Conservation (phyloP, 169 alveolate species). For the Plasmodium gallinaceum region DNA sequence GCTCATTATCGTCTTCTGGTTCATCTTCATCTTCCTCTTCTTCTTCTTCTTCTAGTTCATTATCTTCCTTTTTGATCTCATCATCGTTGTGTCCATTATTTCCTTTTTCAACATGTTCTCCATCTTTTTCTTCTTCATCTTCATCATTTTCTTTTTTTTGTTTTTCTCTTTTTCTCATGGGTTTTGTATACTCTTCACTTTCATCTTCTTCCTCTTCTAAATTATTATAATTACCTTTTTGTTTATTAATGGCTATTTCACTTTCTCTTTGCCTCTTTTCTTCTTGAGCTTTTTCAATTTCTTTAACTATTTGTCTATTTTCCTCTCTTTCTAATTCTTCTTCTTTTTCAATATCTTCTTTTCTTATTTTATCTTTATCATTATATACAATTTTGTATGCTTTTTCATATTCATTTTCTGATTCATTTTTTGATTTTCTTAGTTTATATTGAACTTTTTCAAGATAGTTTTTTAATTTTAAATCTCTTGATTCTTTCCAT, state of each 20-base stretch:
- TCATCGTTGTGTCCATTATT: conserved; percentile 9
- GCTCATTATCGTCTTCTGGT: no score
- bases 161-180: neutral
- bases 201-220: conserved; percentile 11
- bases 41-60: neutral
- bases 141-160: conserved; percentile 25
- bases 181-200: neutral
- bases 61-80: neutral
- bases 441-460: conserved; percentile 17
- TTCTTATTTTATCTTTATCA: neutral
- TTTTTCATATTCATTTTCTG: conserved; percentile 51
- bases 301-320: neutral
- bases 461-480: conserved; percentile 41
- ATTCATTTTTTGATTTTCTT: conserved; percentile 18
- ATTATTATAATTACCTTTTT: neutral
- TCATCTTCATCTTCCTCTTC: conserved; percentile 15
- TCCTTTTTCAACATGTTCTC: neutral
- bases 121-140: conserved; percentile 28
- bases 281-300: neutral
- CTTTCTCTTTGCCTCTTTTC: conserved; percentile 4
- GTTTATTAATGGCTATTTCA: neutral
- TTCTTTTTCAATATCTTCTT: conserved; percentile 14
- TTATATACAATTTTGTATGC: conserved; percentile 32
- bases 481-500: conserved; percentile 82
- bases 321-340: neutral